Percentiles rank a stretch among this genome's conserved stretches.
These are phyloP conservation scores for Pichia scutulata DNA, from an alignment of 805 yeast genomes.

Conservation along the genomic window DNA sequence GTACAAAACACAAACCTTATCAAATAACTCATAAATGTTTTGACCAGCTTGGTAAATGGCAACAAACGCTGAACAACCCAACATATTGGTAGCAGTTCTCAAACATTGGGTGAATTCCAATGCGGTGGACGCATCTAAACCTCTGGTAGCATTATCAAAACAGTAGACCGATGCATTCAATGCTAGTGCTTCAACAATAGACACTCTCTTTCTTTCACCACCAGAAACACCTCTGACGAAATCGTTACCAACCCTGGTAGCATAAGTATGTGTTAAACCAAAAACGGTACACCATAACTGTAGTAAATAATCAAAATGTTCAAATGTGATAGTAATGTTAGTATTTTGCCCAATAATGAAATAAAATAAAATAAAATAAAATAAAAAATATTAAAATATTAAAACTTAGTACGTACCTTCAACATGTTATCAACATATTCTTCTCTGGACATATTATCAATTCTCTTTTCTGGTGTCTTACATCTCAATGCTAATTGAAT, in stretches of 20 bases:
- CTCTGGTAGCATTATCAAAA: constrained; percentile 83
- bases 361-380: not conserved
- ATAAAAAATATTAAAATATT: too few species aligned
- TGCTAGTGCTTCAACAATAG: constrained; percentile 70
- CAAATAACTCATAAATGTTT: constrained; percentile 55
- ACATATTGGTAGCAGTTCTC: constrained; percentile 29
- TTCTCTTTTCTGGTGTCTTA: constrained; percentile 49
- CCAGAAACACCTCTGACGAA: constrained; percentile 63
- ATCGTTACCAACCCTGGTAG: constrained; percentile 40
- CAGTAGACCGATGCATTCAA: constrained; percentile 57
- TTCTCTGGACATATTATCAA: constrained; percentile 28
- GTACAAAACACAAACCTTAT: constrained; percentile 53
- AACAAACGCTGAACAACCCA: constrained; percentile 12
- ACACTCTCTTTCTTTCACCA: constrained; percentile 81
- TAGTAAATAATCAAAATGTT: not conserved
- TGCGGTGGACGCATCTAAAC: constrained; percentile 80
- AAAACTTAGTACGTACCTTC: constrained; percentile 27
- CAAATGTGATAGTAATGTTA: constrained; percentile 3
- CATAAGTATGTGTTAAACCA: constrained; percentile 52
- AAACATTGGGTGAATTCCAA: constrained; percentile 63
- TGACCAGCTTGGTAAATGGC: constrained; percentile 49
- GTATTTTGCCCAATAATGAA: not conserved
- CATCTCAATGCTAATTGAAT: constrained; percentile 47
- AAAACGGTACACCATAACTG: constrained; percentile 24
- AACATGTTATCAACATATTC: constrained; percentile 35